Evolutionary conservation across 495 filamentous ascomycete genomes (phyloP).

Genomic region (Aspergillus cavernicola): DNA sequence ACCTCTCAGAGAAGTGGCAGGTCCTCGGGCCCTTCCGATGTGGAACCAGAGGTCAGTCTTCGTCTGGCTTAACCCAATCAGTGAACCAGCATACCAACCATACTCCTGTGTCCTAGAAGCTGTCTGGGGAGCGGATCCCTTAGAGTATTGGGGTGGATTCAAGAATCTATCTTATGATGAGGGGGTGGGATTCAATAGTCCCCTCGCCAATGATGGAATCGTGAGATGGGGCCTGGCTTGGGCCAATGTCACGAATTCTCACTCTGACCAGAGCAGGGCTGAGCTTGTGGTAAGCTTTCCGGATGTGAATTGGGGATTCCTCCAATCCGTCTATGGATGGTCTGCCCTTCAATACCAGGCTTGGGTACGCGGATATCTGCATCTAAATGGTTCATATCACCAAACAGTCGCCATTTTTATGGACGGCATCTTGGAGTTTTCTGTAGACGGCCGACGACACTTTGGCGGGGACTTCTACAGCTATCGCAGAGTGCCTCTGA

Average conservation of each 20-base stretch:
- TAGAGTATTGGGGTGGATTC: conserved; percentile 53
- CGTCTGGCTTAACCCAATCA: background rate
- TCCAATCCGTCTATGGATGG: conserved; percentile 58
- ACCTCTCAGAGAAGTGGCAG: conserved; percentile 45
- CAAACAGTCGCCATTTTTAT: conserved; percentile 39
- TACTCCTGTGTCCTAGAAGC: conserved; percentile 39
- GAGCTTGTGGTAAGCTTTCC: conserved; percentile 43
- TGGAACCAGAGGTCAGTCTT: conserved; percentile 52
- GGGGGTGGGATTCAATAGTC: conserved; percentile 41
- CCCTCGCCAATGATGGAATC: conserved; percentile 46
- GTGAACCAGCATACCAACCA: background rate
- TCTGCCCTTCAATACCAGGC: conserved; percentile 57
- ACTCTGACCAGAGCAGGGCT: conserved; percentile 20
- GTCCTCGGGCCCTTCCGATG: conserved; percentile 59
- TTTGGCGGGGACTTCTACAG: conserved; percentile 58
- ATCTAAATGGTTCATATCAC: conserved; percentile 20
- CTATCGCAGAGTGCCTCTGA: conserved; percentile 45
- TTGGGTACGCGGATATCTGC: conserved; percentile 52
- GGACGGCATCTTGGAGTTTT: conserved; percentile 47
- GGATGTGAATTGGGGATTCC: conserved; percentile 45
- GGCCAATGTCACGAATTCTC: conserved; percentile 22
- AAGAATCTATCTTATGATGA: conserved; percentile 35
- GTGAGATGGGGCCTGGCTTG: conserved; percentile 41
- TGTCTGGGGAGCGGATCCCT: conserved; percentile 57
- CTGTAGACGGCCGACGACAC: conserved; percentile 44